phyloP scores from a whole-genome alignment of 2,329 filamentous ascomycete genomes.

The Metarhizium sp. region DNA sequence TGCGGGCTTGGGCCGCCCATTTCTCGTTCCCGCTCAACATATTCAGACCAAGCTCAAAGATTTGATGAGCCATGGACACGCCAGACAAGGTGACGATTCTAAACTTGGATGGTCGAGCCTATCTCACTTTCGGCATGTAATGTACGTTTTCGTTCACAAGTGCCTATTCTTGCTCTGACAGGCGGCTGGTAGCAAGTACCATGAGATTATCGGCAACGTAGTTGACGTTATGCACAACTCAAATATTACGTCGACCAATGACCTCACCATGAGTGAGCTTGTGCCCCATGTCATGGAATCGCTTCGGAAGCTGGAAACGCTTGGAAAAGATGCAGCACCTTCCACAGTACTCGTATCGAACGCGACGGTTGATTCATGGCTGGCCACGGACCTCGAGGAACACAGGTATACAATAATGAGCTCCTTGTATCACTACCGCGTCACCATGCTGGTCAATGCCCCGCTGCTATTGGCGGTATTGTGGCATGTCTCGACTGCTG shows the following conservation, averaged over 20 bases:
- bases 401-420: conserved; percentile 8
- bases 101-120: conserved; percentile 6
- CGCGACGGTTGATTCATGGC: conserved; percentile 4
- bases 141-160: conserved; percentile 4
- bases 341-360: conserved; percentile 5
- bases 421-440: conserved; percentile 7
- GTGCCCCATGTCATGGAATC: conserved; percentile 11
- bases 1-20: conserved; percentile 12
- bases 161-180: not conserved
- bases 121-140: conserved; percentile 11
- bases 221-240: conserved; percentile 12
- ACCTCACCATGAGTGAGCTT: conserved; percentile 7
- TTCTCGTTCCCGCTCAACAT: conserved; percentile 10
- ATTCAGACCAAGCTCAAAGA: conserved; percentile 6
- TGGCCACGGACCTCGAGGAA: conserved; percentile 1
- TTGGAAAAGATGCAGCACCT: conserved; percentile 5
- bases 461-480: conserved; percentile 11
- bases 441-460: conserved; percentile 5
- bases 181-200: conserved; percentile 7
- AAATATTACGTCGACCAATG: conserved; percentile 10
- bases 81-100: not conserved
- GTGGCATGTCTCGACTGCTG: conserved; percentile 8
- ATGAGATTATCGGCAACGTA: conserved; percentile 11
- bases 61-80: not conserved
- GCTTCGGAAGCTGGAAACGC: conserved; percentile 10